phyloP scores from a whole-genome alignment of 179 eudicot species.

The Amaranthus tricolor region DNA sequence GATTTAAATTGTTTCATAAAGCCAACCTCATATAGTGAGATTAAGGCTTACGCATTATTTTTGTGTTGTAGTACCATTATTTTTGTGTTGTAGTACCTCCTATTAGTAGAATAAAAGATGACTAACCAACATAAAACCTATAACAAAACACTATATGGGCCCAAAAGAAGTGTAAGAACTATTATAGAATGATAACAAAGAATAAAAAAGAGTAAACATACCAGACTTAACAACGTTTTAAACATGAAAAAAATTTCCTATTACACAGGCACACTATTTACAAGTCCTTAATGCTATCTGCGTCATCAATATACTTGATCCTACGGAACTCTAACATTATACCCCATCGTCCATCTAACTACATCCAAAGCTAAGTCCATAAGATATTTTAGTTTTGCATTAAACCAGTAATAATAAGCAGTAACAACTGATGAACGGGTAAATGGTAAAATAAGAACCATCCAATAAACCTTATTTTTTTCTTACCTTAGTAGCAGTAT shows the following conservation, averaged over 20 bases:
- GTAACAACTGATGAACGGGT: neutral
- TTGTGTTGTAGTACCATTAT: no score
- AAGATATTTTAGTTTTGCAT: neutral
- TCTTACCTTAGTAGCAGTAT: slow-evolving; percentile 76
- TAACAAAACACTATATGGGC: no score
- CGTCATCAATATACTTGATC: neutral
- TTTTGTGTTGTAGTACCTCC: no score
- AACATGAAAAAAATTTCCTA: neutral
- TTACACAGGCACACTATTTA: neutral
- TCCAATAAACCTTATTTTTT: neutral
- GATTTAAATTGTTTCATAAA: no score
- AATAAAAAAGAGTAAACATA: neutral
- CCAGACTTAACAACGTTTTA: neutral
- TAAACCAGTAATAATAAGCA: neutral
- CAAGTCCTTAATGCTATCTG: neutral
- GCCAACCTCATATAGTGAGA: no score
- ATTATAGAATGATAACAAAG: neutral
- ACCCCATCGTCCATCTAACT: neutral
- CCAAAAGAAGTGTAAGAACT: neutral
- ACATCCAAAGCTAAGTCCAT: no score
- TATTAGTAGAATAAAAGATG: no score
- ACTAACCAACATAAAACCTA: no score
- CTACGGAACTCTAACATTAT: neutral
- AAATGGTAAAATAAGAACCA: neutral
- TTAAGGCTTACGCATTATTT: no score